Evolutionary conservation across 495 filamentous ascomycete species (phyloP).

Genomic region (Thozetella sp.): DNA sequence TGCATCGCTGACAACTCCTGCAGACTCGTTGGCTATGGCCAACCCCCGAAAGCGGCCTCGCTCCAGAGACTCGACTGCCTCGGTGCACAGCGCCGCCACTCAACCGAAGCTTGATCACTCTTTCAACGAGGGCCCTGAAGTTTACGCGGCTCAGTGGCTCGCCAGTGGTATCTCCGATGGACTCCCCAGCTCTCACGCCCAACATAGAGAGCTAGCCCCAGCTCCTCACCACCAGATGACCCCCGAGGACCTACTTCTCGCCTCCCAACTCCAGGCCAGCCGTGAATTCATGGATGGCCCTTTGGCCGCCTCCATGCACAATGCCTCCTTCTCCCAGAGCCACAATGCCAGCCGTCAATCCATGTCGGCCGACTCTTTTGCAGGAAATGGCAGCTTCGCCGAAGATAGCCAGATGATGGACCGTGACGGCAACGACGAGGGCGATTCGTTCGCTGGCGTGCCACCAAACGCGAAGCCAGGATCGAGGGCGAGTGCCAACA

Average conservation of each 20-base stretch:
- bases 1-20: constrained; percentile 1
- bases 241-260: constrained; percentile 69
- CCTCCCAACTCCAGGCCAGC: constrained; percentile 53
- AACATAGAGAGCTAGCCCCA: constrained; percentile 36
- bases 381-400: constrained; percentile 60
- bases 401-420: constrained; percentile 71
- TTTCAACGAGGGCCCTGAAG: constrained; percentile 51
- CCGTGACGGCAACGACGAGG: constrained; percentile 66
- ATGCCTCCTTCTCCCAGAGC: constrained; percentile 49
- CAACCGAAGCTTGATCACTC: constrained; percentile 66
- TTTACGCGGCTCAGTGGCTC: constrained; percentile 57
- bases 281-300: constrained; percentile 54
- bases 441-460: constrained; percentile 57
- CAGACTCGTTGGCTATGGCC: constrained; percentile 29
- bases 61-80: constrained; percentile 86
- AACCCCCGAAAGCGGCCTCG: constrained; percentile 63
- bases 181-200: constrained; percentile 45
- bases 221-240: constrained; percentile 45
- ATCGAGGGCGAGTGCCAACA: constrained; percentile 73
- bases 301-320: constrained; percentile 51
- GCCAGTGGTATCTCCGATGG: background rate
- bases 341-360: constrained; percentile 56
- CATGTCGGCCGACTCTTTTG: constrained; percentile 51
- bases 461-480: constrained; percentile 59
- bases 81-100: constrained; percentile 69